These are phyloP conservation scores for Daldinia sp. DNA, from an alignment of 2,329 filamentous ascomycete genomes.

Conservation along the genomic window DNA sequence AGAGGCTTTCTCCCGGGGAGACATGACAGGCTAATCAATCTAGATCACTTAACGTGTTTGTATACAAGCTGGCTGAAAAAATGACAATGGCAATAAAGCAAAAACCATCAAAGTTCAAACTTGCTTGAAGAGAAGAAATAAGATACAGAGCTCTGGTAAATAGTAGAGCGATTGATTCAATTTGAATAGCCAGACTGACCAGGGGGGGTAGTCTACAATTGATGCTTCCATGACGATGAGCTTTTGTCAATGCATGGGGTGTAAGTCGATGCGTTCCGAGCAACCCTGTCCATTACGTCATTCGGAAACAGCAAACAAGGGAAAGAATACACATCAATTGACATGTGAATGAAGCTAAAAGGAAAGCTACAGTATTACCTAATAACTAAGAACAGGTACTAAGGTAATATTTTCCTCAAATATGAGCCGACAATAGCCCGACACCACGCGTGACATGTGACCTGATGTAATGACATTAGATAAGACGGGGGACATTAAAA, in stretches of 20 bases:
- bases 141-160: background rate
- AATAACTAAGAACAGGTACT: too few species aligned
- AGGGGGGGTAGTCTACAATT: background rate
- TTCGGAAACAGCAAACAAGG: background rate
- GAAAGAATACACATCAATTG: background rate
- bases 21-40: conserved; percentile 13
- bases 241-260: conserved; percentile 3
- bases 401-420: background rate
- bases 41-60: background rate
- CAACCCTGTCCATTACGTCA: conserved; percentile 5
- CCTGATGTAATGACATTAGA: background rate
- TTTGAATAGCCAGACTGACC: background rate
- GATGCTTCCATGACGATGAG: conserved; percentile 9
- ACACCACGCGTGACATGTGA: background rate
- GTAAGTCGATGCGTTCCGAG: background rate
- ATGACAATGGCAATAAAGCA: background rate
- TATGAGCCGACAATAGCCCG: background rate
- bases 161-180: background rate
- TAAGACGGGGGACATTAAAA: too few species aligned
- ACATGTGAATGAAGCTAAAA: conserved; percentile 12
- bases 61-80: background rate
- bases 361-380: background rate
- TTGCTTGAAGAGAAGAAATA: background rate
- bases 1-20: conserved; percentile 16
- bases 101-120: conserved; percentile 1